Evolutionary conservation across 2,329 filamentous ascomycete genomes (phyloP).

Genomic region (Hyphodiscus sp.): DNA sequence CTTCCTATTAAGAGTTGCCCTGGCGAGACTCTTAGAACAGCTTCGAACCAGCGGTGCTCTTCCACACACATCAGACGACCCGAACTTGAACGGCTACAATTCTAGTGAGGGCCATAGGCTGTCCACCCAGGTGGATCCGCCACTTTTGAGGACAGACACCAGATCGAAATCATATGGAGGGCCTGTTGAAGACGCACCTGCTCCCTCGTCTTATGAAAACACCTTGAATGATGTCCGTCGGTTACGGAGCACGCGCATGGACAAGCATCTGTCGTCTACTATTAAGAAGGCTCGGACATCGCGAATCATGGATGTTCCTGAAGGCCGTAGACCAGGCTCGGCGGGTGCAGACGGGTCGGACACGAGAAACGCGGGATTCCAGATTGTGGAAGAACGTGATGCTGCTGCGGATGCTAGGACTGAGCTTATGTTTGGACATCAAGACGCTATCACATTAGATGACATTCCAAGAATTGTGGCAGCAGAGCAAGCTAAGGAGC

Average conservation of each 20-base stretch:
- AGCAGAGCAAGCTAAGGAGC: constrained; percentile 88
- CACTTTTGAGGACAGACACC: constrained; percentile 55
- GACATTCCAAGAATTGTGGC: constrained; percentile 96
- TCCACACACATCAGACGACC: constrained; percentile 68
- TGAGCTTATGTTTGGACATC: constrained; percentile 80
- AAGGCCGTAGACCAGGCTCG: constrained; percentile 66
- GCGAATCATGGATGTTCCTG: constrained; percentile 83
- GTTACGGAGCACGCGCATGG: constrained; percentile 84
- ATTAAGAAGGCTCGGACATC: constrained; percentile 87
- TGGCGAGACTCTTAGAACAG: constrained; percentile 83
- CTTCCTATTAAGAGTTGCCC: constrained; percentile 83
- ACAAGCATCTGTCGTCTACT: constrained; percentile 89
- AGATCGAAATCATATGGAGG: constrained; percentile 70
- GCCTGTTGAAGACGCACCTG: constrained; percentile 50
- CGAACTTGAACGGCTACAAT: constrained; percentile 59
- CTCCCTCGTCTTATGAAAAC: constrained; percentile 80
- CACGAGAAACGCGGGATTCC: constrained; percentile 52
- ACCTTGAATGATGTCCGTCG: constrained; percentile 93
- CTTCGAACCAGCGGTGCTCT: constrained; percentile 77
- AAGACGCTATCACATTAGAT: constrained; percentile 87
- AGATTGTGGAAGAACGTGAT: constrained; percentile 76
- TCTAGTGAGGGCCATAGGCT: constrained; percentile 56
- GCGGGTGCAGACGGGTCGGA: constrained; percentile 55
- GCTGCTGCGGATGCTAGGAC: constrained; percentile 61
- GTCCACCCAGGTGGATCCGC: constrained; percentile 41